phyloP scores from a whole-genome alignment of 352 stramenopile genomes.

The Phytophthora fragariae region DNA sequence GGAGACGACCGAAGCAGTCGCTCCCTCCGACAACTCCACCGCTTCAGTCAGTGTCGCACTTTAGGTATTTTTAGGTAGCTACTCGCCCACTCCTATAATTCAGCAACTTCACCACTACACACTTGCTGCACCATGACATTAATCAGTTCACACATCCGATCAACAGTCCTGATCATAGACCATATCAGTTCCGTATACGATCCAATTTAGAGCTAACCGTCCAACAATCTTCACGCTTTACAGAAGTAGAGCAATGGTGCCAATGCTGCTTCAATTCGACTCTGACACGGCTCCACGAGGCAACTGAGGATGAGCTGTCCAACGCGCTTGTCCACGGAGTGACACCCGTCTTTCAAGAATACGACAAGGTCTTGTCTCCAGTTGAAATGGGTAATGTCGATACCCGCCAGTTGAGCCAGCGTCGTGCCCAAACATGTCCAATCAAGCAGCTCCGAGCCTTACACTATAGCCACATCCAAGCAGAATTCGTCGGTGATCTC shows the following conservation, averaged over 20 bases:
- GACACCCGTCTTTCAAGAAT: not conserved
- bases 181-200: no score
- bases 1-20: no score
- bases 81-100: no score
- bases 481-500: not conserved
- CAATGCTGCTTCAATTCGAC: conserved; percentile 2
- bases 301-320: conserved; percentile 1
- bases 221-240: no score
- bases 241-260: not conserved
- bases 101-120: no score
- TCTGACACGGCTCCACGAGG: not conserved
- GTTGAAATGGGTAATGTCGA: not conserved
- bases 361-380: not conserved
- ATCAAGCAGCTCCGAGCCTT: conserved; percentile 2
- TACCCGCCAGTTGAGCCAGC: conserved; percentile 13
- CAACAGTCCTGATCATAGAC: no score
- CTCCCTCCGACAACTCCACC: no score
- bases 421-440: conserved; percentile 13
- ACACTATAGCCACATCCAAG: not conserved
- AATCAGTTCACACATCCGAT: no score
- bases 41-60: no score
- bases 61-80: no score
- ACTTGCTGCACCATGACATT: no score
- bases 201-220: no score
- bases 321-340: not conserved